Evolutionary conservation across 2,329 filamentous ascomycete genomes (phyloP), one percentile per base, ranked within the genome.

Genomic region (Bipolaris oryzae): DNA sequence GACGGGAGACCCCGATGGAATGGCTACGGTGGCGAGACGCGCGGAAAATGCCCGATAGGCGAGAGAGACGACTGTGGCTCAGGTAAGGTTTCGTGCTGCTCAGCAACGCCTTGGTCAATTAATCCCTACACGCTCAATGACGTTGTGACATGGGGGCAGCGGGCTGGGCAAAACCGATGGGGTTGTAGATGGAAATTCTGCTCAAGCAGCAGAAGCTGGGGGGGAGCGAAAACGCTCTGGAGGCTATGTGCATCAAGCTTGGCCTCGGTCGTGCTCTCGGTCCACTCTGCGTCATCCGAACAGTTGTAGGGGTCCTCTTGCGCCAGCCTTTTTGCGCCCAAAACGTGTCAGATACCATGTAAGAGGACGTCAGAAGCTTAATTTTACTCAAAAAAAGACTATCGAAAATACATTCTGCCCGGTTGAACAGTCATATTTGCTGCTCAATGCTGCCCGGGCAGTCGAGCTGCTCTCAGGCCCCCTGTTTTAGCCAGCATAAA

Each of bases 141-240:
- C 15, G 11, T 42, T 20, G 34, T 31, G 18, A 33, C 39, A 50
- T 23, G 37, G 33, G 33, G 16, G 43, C 10, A 25, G 25, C 15
- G 7, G 15, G 42, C 16, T n/a, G 18, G 42, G 21, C 28, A 28
- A 37, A 43, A 31, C 37, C 21, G 42, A 23, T 47, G 28, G 28
- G n/a, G 52, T 38, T 53, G 37, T 42, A 28, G 49, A 37, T 53
- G 37, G 53, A 56, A 56, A 53, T 56, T 56, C 53, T 56, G 53
- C 53, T 56, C 53, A 53, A 56, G 53, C 53, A 55, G 53, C 48
- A 46, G 53, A 52, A 16, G 42, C 48, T 39, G 35, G 37, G 23
- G 49, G 39, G n/a, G 37, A 34, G 31, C 38, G 31, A 35, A 23
- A 53, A 42, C 53, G 35, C 16, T 41, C 41, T 53, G 44, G 35